Percentiles rank a stretch among this genome's conserved stretches.
Evolutionary conservation across 202 grass and related monocot genomes (phyloP).

Genomic region (Bolboschoenoplectus hybrid): DNA sequence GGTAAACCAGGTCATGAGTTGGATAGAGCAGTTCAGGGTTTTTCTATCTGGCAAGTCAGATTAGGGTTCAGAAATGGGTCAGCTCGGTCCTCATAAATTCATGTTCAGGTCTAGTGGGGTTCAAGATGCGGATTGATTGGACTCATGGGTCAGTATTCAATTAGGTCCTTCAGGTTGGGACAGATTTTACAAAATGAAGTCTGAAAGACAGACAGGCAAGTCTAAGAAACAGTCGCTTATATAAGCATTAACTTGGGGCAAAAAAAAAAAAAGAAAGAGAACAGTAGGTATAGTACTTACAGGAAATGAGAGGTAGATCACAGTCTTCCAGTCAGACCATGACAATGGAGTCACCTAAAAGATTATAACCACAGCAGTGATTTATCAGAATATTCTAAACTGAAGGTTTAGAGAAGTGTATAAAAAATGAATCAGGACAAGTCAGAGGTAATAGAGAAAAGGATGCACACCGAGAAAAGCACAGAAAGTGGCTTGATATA

Average conservation of each 20-base stretch:
- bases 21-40: background rate
- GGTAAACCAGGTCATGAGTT: background rate
- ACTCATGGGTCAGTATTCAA: background rate
- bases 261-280: background rate
- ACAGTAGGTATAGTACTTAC: constrained; percentile 62
- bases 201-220: background rate
- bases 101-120: constrained; percentile 10
- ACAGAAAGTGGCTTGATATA: constrained; percentile 81
- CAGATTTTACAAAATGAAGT: background rate
- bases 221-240: constrained; percentile 13
- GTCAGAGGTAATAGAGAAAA: constrained; percentile 21
- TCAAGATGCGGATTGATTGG: background rate
- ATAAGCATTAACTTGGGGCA: constrained; percentile 14
- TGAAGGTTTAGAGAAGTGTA: constrained; percentile 25
- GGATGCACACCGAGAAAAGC: constrained; percentile 88
- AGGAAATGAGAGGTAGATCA: constrained; percentile 94
- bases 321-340: constrained; percentile 87
- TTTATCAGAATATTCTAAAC: constrained; percentile 32
- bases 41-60: background rate
- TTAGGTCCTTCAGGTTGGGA: background rate
- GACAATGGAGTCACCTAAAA: constrained; percentile 93
- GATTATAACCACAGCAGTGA: constrained; percentile 26
- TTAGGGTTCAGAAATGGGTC: background rate
- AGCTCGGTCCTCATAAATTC: constrained; percentile 1
- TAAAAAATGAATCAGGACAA: constrained; percentile 24